Conservation (phyloP, 1,284 basidiomycete species). For the Tilletia walkeri region DNA sequence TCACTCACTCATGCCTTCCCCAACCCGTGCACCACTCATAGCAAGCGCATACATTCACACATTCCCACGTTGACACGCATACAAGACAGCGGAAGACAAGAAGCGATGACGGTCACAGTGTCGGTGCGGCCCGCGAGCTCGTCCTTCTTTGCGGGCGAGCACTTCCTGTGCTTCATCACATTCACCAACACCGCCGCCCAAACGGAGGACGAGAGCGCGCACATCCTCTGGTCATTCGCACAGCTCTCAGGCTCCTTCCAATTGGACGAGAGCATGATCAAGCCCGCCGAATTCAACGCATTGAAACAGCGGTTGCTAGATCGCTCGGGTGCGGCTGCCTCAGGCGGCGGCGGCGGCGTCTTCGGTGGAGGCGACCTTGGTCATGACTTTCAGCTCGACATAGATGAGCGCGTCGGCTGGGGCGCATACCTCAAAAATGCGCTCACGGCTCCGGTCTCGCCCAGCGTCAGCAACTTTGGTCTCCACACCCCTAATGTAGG, state of each 20-base stretch:
- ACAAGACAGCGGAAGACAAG: not conserved
- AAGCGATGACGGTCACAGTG: constrained; percentile 52
- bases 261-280: constrained; percentile 58
- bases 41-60: too few relatives aligned
- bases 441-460: not conserved
- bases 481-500: not conserved
- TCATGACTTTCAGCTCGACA: constrained; percentile 28
- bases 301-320: constrained; percentile 45
- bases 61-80: not conserved
- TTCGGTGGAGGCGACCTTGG: constrained; percentile 31
- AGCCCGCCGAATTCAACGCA: constrained; percentile 56
- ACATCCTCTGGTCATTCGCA: constrained; percentile 81
- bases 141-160: constrained; percentile 88
- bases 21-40: too few relatives aligned
- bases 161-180: constrained; percentile 76
- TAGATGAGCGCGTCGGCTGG: constrained; percentile 11
- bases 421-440: constrained; percentile 13
- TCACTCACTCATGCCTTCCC: too few relatives aligned
- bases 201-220: constrained; percentile 62
- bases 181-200: constrained; percentile 72
- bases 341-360: not conserved
- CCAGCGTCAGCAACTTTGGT: constrained; percentile 4
- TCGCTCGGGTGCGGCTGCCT: not conserved
- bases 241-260: constrained; percentile 72
- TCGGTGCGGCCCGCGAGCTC: constrained; percentile 71